Evolutionary conservation across 768 basidiomycete genomes (phyloP), one percentile per base, ranked within the genome.

Genomic region (Tylopilus subfusipes): DNA sequence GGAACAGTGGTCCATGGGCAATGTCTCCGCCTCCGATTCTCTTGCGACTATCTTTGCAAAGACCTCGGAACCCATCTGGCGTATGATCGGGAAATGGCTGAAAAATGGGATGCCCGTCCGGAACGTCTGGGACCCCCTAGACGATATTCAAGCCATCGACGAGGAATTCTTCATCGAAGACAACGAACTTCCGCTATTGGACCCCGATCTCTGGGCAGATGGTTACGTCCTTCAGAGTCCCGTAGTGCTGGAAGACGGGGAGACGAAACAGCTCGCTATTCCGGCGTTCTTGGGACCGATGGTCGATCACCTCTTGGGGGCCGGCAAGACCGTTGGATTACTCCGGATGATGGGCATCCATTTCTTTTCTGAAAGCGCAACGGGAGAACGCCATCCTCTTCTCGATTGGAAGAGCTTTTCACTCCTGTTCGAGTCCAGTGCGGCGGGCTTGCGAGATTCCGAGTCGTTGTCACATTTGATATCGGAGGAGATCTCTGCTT

Each of bases 131-230:
- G 61, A 68, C 27, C 39, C 52, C 16, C 48, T 57, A 24, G 59
- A 67, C 16, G 57, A 59, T 18, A 54, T 44, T 34, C 61, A 43
- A 50, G 49, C 56, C 40, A 73, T 86, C 2, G 83, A 86, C 19
- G 84, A 85, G 12, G 90, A 93, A 62, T 91, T 91, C 70, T 92
- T 93, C 68, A 82, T 93, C 43, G 86, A 88, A 63, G 80, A 81
- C 56, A 89, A 80, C 62, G 84, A 83, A 19, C 73, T 88, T 42
- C 78, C 79, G 2, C 64, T 86, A 21, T 57, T 82, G 63, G 85
- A 88, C 62, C 85, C 84, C 0, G 88, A 91, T 52, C 90, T 90
- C 63, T 93, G 90, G 90, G 73, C 77, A 29, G 83, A 88, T 39
- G 88, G 86, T 0, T 91, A 86, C 68, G 72, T 73, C 3, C 66